Evolutionary conservation across 805 yeast species (phyloP).

Genomic region (Cyberlindnera euphorbiiphila): DNA sequence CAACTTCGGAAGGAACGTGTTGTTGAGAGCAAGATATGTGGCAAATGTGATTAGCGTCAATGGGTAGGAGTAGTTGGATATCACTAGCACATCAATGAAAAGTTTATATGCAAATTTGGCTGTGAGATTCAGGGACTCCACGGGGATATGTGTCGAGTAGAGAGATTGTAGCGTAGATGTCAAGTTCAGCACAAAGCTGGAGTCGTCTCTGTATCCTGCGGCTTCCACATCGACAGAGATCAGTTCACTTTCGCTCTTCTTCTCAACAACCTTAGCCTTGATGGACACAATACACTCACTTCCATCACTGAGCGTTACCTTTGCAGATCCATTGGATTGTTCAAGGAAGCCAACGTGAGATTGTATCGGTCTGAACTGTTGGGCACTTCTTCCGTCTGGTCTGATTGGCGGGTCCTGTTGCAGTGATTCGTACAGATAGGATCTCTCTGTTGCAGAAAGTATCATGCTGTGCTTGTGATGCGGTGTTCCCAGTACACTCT

Average conservation of each 20-base stretch:
- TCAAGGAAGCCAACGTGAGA: constrained; percentile 79
- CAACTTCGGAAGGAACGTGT: constrained; percentile 71
- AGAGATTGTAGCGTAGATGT: constrained; percentile 57
- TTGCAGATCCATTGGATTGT: constrained; percentile 87
- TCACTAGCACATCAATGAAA: constrained; percentile 73
- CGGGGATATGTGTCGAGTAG: constrained; percentile 50
- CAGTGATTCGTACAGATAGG: constrained; percentile 74
- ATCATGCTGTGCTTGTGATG: too few species aligned
- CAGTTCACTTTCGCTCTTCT: constrained; percentile 40
- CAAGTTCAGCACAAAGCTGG: constrained; percentile 60
- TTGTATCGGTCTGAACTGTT: constrained; percentile 83
- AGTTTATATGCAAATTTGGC: constrained; percentile 72
- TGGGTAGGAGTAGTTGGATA: constrained; percentile 78
- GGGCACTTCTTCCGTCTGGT: constrained; percentile 76
- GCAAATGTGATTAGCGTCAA: constrained; percentile 77
- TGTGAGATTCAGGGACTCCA: constrained; percentile 54
- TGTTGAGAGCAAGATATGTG: constrained; percentile 72
- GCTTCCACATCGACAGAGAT: constrained; percentile 77
- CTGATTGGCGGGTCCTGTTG: constrained; percentile 57
- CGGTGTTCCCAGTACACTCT: too few species aligned
- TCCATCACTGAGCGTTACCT: constrained; percentile 84
- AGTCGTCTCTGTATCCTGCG: constrained; percentile 78
- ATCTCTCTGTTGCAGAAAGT: constrained; percentile 71
- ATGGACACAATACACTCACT: constrained; percentile 90
- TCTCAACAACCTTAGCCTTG: constrained; percentile 74